Conservation (phyloP, 2,329 filamentous ascomycete species). For the Aureobasidium subglaciale region DNA sequence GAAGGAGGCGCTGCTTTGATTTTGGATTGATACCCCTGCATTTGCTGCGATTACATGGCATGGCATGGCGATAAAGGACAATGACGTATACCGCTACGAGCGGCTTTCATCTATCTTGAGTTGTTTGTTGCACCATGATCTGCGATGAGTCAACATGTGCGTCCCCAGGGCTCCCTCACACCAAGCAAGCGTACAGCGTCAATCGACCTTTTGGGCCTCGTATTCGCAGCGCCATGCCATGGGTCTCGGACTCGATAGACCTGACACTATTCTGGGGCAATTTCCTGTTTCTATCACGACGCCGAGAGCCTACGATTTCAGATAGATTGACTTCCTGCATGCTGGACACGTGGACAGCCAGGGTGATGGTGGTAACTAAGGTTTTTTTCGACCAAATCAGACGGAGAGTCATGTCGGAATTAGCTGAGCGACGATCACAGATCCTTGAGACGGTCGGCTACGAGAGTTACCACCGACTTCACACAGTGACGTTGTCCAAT, state of each 20-base stretch:
- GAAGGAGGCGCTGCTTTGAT: not conserved
- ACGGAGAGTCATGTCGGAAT: too few relatives aligned
- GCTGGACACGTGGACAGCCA: constrained; percentile 1
- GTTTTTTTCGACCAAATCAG: not conserved
- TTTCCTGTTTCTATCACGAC: not conserved
- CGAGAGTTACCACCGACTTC: too few relatives aligned
- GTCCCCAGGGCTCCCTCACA: too few relatives aligned
- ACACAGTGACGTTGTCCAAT: too few relatives aligned
- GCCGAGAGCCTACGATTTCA: not conserved
- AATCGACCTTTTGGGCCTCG: not conserved
- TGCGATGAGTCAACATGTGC: not conserved
- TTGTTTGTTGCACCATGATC: not conserved
- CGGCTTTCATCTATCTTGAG: not conserved
- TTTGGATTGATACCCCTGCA: constrained; percentile 9
- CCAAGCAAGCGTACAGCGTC: too few relatives aligned
- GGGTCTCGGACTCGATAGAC: not conserved
- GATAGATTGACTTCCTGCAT: not conserved
- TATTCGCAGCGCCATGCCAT: not conserved
- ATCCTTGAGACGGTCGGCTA: too few relatives aligned
- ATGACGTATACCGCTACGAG: not conserved
- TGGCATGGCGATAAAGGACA: constrained; percentile 12
- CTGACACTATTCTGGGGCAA: not conserved
- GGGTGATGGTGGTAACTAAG: constrained; percentile 3
- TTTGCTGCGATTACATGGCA: constrained; percentile 10
- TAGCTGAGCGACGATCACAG: too few relatives aligned